Conservation (phyloP, 2,329 filamentous ascomycete genomes). For the Emergomyces orientalis region DNA sequence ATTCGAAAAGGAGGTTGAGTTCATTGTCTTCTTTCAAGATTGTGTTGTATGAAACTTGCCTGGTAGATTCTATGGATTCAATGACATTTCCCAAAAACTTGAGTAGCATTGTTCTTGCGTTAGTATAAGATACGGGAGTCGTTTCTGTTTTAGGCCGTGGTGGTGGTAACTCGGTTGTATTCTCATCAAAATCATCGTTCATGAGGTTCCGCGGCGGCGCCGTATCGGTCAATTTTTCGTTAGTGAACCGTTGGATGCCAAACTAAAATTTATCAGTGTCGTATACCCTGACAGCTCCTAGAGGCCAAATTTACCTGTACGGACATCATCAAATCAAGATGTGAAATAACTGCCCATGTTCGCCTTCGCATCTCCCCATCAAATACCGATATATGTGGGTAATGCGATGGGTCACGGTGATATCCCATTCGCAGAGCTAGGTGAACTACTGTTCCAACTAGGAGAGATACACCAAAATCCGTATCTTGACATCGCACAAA, state of each 20-base stretch:
- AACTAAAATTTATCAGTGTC: conserved; percentile 4
- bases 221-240: conserved; percentile 31
- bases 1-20: conserved; percentile 16
- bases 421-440: conserved; percentile 34
- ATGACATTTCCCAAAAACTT: conserved; percentile 14
- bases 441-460: conserved; percentile 23
- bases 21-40: conserved; percentile 18
- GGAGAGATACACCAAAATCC: conserved; percentile 20
- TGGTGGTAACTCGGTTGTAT: conserved; percentile 24
- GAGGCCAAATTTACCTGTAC: conserved; percentile 20
- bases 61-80: conserved; percentile 13
- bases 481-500: conserved; percentile 19
- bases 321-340: conserved; percentile 32
- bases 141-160: conserved; percentile 21
- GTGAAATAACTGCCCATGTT: conserved; percentile 27
- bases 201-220: conserved; percentile 32
- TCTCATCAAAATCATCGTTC: conserved; percentile 34
- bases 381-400: conserved; percentile 28
- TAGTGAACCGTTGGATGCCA: conserved; percentile 33
- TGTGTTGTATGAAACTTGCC: conserved; percentile 14
- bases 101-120: conserved; percentile 11
- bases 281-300: neutral
- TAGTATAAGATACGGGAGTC: conserved; percentile 18
- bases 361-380: conserved; percentile 31
- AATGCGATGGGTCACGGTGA: conserved; percentile 34